Evolutionary conservation across 78 protist genomes (phyloP).

Genomic region (Dictyostelium firmibasis): DNA sequence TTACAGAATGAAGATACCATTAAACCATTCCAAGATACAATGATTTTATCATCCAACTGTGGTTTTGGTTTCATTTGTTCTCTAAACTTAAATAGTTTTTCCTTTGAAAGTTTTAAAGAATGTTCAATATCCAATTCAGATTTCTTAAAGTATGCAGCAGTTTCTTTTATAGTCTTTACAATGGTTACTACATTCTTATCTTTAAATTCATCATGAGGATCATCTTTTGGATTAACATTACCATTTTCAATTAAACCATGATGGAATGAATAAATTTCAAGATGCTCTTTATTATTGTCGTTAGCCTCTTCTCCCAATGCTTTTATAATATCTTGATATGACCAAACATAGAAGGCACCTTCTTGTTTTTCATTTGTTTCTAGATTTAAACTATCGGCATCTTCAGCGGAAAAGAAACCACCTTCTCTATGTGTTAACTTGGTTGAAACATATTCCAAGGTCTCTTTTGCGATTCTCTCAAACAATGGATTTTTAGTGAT

Average conservation of each 20-base stretch:
- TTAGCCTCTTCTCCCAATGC: background rate
- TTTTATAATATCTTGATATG: constrained; percentile 32
- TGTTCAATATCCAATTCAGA: background rate
- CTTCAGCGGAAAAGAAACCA: constrained; percentile 86
- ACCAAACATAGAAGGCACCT: constrained; percentile 89
- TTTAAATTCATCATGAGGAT: constrained; percentile 87
- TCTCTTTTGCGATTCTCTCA: background rate
- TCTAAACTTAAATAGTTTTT: constrained; percentile 23
- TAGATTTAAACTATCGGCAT: constrained; percentile 81
- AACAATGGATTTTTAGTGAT: constrained; percentile 1
- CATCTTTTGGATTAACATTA: constrained; percentile 75
- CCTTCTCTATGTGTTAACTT: constrained; percentile 25
- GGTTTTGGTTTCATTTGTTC: constrained; percentile 70
- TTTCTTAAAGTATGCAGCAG: constrained; percentile 27
- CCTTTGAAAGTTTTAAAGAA: background rate
- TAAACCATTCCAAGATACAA: constrained; percentile 88
- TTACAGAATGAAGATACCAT: constrained; percentile 81
- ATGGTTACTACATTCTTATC: constrained; percentile 70
- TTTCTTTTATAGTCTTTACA: constrained; percentile 9
- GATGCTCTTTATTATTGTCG: background rate
- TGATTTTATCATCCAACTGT: constrained; percentile 87
- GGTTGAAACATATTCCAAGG: constrained; percentile 38
- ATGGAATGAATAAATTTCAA: background rate
- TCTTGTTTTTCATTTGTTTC: constrained; percentile 59
- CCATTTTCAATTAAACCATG: constrained; percentile 72